Base-by-base conservation (phyloP, 2,329 filamentous ascomycete species). In the Xylaria polymorpha region DNA sequence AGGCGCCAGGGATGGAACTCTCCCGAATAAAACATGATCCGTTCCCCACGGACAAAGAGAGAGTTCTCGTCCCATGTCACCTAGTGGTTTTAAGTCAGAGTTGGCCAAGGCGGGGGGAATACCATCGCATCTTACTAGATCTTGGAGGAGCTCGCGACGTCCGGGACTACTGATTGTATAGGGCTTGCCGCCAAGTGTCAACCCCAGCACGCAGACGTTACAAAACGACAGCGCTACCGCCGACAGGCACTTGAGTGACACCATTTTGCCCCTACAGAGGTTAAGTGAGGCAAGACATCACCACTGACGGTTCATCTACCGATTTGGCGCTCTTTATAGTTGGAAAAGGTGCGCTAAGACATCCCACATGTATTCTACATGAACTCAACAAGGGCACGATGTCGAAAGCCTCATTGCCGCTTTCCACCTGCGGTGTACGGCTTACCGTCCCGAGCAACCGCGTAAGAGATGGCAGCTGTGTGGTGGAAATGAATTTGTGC, bases 41-140 rank as follows among this genome's bases (percentile, higher is more conserved):
- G 86, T 75, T 94, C 87, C 10, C 91, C 92, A 69, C 86, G 84
- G 68, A 94, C 85, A 71, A 90, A 91, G 3, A 94, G 81, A 0
- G 91, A 92, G 72, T 92, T 83, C 50, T 91, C 85, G 77, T 94
- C 92, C 88, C 90, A 94, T 55, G 90, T 92, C 22, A 92, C 85
- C 74, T 74, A 46, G 32, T 9, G n/a, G 20, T 29, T 0, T 29
- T 29, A 22, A 41, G 48, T 64, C 18, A 61, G 61, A 46, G 46
- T 12, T 1, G 15, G 39, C 20, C 3, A 14, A 12, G 8, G 3
- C 12, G 44, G 8, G 44, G 8, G 15, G 18, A 25, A 53, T 20
- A 4, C 18, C 25, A 29, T 44, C 15, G 29, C 6, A n/a, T 39
- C 51, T 64, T 68, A 68, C 68, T n/a, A 70, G 29, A 39, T 65